Conservation (phyloP, 2,329 filamentous ascomycete species). For the Escovopsis weberi region DNA sequence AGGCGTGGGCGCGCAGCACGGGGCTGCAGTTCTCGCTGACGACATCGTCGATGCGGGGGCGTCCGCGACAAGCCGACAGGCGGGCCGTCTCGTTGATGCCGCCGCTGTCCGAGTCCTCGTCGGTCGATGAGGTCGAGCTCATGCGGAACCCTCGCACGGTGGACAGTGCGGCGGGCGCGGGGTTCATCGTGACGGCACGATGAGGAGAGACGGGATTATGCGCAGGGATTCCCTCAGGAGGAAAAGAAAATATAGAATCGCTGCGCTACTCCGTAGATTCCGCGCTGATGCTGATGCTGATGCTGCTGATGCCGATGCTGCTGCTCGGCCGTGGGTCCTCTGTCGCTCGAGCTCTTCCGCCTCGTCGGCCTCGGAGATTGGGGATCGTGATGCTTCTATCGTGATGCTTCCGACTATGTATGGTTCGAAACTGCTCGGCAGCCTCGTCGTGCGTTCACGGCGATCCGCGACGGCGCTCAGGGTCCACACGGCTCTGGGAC, state of each 20-base stretch:
- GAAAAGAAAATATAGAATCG: too few species aligned
- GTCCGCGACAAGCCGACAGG: conserved; percentile 24
- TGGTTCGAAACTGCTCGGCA: conserved; percentile 1
- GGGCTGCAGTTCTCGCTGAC: conserved; percentile 52
- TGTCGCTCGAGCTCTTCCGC: too few species aligned
- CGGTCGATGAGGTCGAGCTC: conserved; percentile 37
- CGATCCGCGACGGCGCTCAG: conserved; percentile 43
- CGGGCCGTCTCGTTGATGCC: conserved; percentile 24
- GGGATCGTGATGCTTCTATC: too few species aligned
- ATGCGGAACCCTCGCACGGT: conserved; percentile 42
- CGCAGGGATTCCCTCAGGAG: too few species aligned
- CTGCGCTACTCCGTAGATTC: background rate
- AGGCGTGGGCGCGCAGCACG: conserved; percentile 34
- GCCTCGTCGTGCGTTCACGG: conserved; percentile 19
- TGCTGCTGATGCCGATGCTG: background rate
- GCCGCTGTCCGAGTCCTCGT: conserved; percentile 42
- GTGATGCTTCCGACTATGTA: background rate
- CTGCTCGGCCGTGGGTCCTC: background rate
- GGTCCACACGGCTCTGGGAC: conserved; percentile 40
- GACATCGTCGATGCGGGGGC: conserved; percentile 35
- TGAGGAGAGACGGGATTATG: background rate
- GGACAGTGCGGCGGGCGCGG: conserved; percentile 33
- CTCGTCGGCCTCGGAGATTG: too few species aligned
- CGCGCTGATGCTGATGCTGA: background rate
- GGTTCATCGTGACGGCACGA: conserved; percentile 28